Base-by-base conservation (phyloP, 2,329 filamentous ascomycete genomes). In the Trichophyton mentagrophytes region DNA sequence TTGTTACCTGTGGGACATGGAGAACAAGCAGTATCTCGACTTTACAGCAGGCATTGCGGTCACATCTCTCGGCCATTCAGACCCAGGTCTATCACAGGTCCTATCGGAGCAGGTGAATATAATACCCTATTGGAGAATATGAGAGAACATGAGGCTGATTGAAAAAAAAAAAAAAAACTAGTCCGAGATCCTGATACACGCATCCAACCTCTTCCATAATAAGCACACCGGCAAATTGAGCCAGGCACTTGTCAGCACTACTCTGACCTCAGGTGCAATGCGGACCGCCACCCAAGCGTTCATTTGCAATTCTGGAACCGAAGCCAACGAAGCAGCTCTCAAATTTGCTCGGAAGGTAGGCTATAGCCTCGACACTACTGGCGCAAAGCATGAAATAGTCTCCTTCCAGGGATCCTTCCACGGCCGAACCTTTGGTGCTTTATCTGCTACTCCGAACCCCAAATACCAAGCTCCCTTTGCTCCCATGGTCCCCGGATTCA, bases 201-300 rank as follows among this genome's bases (percentile, higher is more conserved):
- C 89, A 55, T 96, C 90, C 9, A 99, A 99, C 74, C 83, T 99
- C 20, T 99, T 97, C 81, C 88, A 96, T 76, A 99, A 97, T 76
- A 87, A 87, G 1, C 96, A 93, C 89, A 96, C 89, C 1, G 92
- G 92, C 36, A 85, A 87, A 1, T 84, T 99, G 59, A 96, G 90
- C 64, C 86, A 93, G 73, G 79, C 90, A 25, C 81, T 99, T 25
- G 83, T 99, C 38, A 82, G 92, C 68, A 86, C 87, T 74, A 99
- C 93, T 0, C 75, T 82, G 60, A 84, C 86, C 68, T 85, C 87
- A 0, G 90, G 90, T 46, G 88, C 81, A 65, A 96, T 97, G 87
- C 84, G 87, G 67, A 83, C 87, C 69, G 90, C 87, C 17, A 79
- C 82, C 20, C 83, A 88, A 61, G 90, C 89, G 1, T 99, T 99